A percentile compares a stretch with the other conserved stretches of the same genome.
These are phyloP conservation scores for Baorangia bicolor DNA, from an alignment of 768 basidiomycete species.

Conservation along the genomic window DNA sequence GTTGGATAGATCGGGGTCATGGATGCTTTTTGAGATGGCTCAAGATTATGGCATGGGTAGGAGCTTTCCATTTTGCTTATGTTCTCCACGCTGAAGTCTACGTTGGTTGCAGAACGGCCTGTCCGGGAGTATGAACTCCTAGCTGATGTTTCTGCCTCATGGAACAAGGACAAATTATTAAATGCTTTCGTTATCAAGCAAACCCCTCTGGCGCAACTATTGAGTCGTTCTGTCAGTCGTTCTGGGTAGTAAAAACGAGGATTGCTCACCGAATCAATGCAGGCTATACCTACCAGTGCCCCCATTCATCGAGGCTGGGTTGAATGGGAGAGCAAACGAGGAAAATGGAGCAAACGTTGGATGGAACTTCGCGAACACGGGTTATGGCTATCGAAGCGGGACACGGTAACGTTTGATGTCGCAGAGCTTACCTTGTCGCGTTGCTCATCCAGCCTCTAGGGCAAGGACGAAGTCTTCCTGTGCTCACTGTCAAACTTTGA, in stretches of 20 bases:
- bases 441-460: conserved; percentile 42
- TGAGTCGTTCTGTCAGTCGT: conserved; percentile 58
- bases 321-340: conserved; percentile 87
- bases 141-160: conserved; percentile 75
- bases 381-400: conserved; percentile 86
- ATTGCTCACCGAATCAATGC: conserved; percentile 40
- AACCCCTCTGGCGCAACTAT: conserved; percentile 59
- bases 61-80: conserved; percentile 19
- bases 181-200: conserved; percentile 80
- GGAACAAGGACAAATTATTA: conserved; percentile 80
- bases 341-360: conserved; percentile 95
- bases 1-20: conserved; percentile 63
- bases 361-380: conserved; percentile 83
- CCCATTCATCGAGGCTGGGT: conserved; percentile 60
- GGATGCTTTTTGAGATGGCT: conserved; percentile 90
- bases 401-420: conserved; percentile 55
- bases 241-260: conserved; percentile 32
- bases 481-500: conserved; percentile 91
- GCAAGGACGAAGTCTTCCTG: conserved; percentile 78
- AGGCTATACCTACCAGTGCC: conserved; percentile 49
- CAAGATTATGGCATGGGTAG: conserved; percentile 92
- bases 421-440: neutral
- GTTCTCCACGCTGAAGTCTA: conserved; percentile 8
- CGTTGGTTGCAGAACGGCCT: conserved; percentile 68
- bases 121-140: conserved; percentile 86